Evolutionary conservation across 805 yeast species (phyloP), one percentile per base, ranked within the genome.

Genomic region (Candida wancherniae): DNA sequence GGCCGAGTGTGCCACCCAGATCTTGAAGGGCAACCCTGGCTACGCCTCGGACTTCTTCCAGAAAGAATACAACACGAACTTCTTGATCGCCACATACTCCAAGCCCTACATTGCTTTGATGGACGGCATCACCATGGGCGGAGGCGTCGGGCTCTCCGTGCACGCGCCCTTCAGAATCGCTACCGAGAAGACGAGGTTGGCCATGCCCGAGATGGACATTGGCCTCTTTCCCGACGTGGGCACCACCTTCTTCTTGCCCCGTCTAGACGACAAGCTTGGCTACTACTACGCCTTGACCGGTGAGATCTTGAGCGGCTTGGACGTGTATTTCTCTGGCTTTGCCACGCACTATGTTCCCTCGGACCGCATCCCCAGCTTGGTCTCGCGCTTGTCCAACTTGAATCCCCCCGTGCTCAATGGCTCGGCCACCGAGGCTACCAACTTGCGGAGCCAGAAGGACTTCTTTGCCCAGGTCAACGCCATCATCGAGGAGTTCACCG

Each of bases 151-250:
- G 4, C 63, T 92, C 26, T 71, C 90, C 1, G 81, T 85, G 24
- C 97, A 92, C 59, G 80, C 85, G 9, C 90, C 96, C 3, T 90
- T 90, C 68, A 76, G 97, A 51, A 65, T 92, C 22, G 94, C 94
- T n/a, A 84, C 95, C 24, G 97, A 90, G 48, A 73, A 75, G 48
- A 88, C 97, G 8, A 72, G 80, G 54, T 73, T 87, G 63, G 95
- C 97, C 40, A 92, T 92, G 98, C 97, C 98, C 6, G 97, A 92
- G 61, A 83, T 94, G 70, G 87, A 84, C 50, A 92, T 92, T 55
- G 98, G 98, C 1, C 85, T 86, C 58, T 84, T 85, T 61, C 94
- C 95, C 13, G 98, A 92, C 57, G 97, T 92, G 9, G 98, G 97
- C 25, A 80, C 94, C 21, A 77, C 94, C 8, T 90, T 85, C 61